These are phyloP conservation scores for Ceratobasidium sp. DNA, from an alignment of 1,284 basidiomycete genomes.

Conservation along the genomic window DNA sequence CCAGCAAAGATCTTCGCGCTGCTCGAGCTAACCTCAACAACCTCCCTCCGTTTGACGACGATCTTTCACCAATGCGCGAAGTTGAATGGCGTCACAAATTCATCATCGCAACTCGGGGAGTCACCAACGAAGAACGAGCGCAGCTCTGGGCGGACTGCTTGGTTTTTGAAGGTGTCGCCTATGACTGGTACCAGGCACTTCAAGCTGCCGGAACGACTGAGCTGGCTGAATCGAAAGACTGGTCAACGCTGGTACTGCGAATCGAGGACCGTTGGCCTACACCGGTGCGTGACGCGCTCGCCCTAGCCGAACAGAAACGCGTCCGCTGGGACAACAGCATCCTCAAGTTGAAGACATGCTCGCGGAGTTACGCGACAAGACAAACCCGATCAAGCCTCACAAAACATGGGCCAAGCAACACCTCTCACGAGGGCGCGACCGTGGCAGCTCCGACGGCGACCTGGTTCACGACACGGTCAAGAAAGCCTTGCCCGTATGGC, in stretches of 20 bases:
- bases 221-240: not conserved
- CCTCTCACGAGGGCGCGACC: not conserved
- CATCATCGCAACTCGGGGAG: not conserved
- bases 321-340: not conserved
- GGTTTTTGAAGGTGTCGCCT: not conserved
- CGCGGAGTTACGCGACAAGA: not conserved
- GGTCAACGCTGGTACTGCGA: not conserved
- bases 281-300: not conserved
- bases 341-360: not conserved
- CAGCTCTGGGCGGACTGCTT: conserved; percentile 3
- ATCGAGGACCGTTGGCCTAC: conserved; percentile 19
- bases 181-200: not conserved
- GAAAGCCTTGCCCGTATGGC: not conserved
- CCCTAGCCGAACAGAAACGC: not conserved
- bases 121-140: not conserved
- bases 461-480: conserved; percentile 7
- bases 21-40: not conserved
- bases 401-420: conserved; percentile 17
- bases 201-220: not conserved
- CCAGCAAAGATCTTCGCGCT: not conserved
- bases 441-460: not conserved
- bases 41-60: not conserved
- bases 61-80: not conserved
- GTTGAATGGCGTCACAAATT: not conserved
- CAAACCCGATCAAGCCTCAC: not conserved